Evolutionary conservation across 2,329 filamentous ascomycete species (phyloP).

Genomic region (Penicillium sp.): DNA sequence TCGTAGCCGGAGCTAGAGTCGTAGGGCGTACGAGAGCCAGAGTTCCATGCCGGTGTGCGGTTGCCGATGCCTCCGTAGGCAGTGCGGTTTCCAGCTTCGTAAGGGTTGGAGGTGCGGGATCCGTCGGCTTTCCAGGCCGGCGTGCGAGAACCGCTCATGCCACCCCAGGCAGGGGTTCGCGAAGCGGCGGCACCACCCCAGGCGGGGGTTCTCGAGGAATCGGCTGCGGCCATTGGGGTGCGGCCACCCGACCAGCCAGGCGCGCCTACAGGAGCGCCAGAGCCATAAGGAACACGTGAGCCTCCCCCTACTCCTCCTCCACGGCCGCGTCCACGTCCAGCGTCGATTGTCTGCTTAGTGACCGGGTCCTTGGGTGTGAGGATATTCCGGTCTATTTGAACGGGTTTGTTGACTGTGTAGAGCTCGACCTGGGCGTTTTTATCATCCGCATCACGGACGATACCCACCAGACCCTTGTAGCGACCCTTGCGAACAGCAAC

Average conservation of each 20-base stretch:
- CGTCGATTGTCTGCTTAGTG: conserved; percentile 73
- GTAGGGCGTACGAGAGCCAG: conserved; percentile 67
- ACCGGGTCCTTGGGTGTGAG: conserved; percentile 77
- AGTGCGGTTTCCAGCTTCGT: conserved; percentile 66
- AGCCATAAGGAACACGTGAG: conserved; percentile 46
- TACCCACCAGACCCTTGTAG: conserved; percentile 88
- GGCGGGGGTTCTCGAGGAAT: conserved; percentile 67
- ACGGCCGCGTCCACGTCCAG: conserved; percentile 49
- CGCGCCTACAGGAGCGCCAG: conserved; percentile 41
- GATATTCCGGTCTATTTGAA: conserved; percentile 75
- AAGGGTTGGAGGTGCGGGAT: conserved; percentile 54
- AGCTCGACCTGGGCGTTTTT: conserved; percentile 82
- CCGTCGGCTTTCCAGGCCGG: conserved; percentile 57
- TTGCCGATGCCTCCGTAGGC: conserved; percentile 64
- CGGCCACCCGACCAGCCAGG: conserved; percentile 61
- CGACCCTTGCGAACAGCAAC: conserved; percentile 82
- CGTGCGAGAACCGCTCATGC: conserved; percentile 45
- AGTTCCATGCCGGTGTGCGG: conserved; percentile 73
- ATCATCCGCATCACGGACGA: conserved; percentile 92
- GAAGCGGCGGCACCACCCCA: conserved; percentile 59
- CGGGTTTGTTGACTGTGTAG: conserved; percentile 88
- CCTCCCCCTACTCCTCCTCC: conserved; percentile 40
- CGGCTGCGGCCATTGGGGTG: conserved; percentile 60
- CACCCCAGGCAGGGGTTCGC: conserved; percentile 48
- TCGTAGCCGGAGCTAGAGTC: conserved; percentile 65